phyloP scores from a whole-genome alignment of 306 rosid species.

The Lagenaria siceraria region DNA sequence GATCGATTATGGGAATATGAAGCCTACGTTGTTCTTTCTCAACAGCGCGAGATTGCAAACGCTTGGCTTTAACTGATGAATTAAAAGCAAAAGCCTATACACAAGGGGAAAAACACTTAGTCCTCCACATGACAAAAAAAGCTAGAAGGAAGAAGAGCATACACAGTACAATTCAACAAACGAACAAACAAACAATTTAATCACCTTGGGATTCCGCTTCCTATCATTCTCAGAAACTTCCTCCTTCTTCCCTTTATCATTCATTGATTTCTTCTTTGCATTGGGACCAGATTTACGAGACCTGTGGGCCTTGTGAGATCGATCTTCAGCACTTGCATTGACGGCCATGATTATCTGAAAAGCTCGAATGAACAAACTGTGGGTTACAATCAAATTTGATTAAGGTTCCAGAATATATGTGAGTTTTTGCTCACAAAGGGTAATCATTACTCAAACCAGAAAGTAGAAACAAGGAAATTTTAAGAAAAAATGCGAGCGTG shows the following conservation, averaged over 20 bases:
- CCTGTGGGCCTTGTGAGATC: slow-evolving; percentile 68
- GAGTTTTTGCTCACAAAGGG: too few species aligned
- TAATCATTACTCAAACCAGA: too few species aligned
- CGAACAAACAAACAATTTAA: neutral
- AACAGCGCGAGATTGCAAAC: slow-evolving; percentile 72
- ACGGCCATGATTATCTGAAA: slow-evolving; percentile 30
- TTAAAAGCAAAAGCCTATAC: slow-evolving; percentile 57
- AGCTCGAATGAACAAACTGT: neutral
- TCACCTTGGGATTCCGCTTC: slow-evolving; percentile 57
- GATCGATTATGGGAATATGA: slow-evolving; percentile 61
- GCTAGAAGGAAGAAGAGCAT: neutral
- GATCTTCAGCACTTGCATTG: slow-evolving; percentile 35
- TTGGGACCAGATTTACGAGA: slow-evolving; percentile 57
- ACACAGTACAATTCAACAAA: neutral
- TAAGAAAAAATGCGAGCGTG: too few species aligned
- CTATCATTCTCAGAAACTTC: slow-evolving; percentile 25
- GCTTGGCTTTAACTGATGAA: slow-evolving; percentile 68
- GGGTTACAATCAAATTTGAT: neutral
- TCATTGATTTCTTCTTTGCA: slow-evolving; percentile 32
- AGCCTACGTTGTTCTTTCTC: slow-evolving; percentile 97
- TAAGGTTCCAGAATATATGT: neutral
- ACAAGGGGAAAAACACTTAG: neutral
- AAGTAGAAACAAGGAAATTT: too few species aligned
- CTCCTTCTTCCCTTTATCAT: slow-evolving; percentile 48
- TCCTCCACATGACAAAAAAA: neutral